Evolutionary conservation across 2,329 filamentous ascomycete genomes (phyloP).

Genomic region (Paraphaeosphaeria sporulosa): DNA sequence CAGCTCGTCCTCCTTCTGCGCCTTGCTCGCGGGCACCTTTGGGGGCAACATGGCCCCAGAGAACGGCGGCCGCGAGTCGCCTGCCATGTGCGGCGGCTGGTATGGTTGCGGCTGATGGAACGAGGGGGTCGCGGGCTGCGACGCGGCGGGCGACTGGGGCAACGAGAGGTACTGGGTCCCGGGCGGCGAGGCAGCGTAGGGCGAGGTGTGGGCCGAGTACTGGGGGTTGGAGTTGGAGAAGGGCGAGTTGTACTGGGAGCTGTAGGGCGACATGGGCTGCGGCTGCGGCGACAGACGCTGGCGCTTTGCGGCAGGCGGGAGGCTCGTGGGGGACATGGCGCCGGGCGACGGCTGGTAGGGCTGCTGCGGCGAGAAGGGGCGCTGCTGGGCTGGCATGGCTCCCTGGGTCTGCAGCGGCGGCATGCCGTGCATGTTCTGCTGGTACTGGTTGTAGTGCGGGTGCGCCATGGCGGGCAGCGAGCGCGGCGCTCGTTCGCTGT

Average conservation of each 20-base stretch:
- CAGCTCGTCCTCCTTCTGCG: constrained; percentile 50
- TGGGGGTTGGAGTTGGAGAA: constrained; percentile 50
- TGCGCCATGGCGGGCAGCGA: constrained; percentile 44
- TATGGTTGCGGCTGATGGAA: constrained; percentile 63
- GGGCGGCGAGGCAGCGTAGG: constrained; percentile 48
- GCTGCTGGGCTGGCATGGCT: constrained; percentile 49
- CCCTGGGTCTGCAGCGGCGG: constrained; percentile 51
- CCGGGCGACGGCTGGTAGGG: constrained; percentile 60
- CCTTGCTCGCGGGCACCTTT: constrained; percentile 63
- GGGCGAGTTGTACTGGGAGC: constrained; percentile 48
- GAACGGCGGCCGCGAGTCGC: constrained; percentile 26
- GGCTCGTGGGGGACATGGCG: constrained; percentile 53
- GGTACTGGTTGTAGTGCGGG: constrained; percentile 37
- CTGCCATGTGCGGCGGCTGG: constrained; percentile 36
- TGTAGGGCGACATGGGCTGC: constrained; percentile 64
- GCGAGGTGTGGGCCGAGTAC: constrained; percentile 27
- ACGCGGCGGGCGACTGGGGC: constrained; percentile 40
- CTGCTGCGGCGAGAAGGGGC: constrained; percentile 44
- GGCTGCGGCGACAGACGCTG: constrained; percentile 75
- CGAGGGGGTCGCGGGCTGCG: constrained; percentile 36
- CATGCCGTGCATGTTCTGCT: constrained; percentile 39
- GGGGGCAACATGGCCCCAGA: constrained; percentile 66
- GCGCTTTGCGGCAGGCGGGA: constrained; percentile 74
- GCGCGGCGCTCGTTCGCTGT: constrained; percentile 26
- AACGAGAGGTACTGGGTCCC: constrained; percentile 36